Evolutionary conservation across 805 yeast species (phyloP).

Genomic region (Cephaloascus albidus): DNA sequence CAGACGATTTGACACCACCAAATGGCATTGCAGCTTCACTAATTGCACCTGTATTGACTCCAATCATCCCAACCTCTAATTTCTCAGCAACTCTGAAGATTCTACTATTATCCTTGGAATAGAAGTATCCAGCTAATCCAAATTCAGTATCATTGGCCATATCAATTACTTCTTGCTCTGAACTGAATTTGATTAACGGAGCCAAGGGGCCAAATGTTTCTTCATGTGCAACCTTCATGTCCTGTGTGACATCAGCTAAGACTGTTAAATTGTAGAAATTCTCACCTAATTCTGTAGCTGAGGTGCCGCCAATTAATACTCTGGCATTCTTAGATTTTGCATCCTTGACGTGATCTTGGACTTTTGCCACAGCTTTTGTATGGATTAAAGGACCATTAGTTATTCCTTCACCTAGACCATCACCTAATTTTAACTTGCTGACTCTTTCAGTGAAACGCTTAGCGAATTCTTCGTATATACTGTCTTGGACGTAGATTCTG

Average conservation of each 20-base stretch:
- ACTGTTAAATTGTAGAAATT: conserved; percentile 64
- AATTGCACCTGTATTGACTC: conserved; percentile 67
- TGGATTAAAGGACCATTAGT: conserved; percentile 77
- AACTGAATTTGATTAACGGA: conserved; percentile 52
- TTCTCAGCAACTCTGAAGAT: conserved; percentile 56
- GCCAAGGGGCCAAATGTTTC: conserved; percentile 83
- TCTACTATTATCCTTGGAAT: conserved; percentile 42
- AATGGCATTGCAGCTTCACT: conserved; percentile 63
- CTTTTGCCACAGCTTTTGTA: conserved; percentile 51
- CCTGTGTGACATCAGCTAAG: conserved; percentile 45
- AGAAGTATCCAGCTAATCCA: conserved; percentile 76
- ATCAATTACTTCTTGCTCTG: conserved; percentile 55
- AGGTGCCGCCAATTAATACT: conserved; percentile 51
- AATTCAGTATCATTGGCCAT: conserved; percentile 60
- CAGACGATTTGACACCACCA: conserved; percentile 75
- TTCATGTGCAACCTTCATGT: conserved; percentile 51
- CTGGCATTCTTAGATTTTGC: conserved; percentile 61
- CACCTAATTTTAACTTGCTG: conserved; percentile 42
- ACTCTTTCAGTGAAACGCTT: conserved; percentile 37
- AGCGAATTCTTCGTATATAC: conserved; percentile 55
- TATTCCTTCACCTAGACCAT: conserved; percentile 46
- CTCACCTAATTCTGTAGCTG: conserved; percentile 46
- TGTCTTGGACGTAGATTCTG: conserved; percentile 56
- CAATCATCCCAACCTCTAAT: conserved; percentile 74
- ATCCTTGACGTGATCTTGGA: conserved; percentile 52